phyloP scores from a whole-genome alignment of 2,329 filamentous ascomycete species.

The Colletotrichum sidae region DNA sequence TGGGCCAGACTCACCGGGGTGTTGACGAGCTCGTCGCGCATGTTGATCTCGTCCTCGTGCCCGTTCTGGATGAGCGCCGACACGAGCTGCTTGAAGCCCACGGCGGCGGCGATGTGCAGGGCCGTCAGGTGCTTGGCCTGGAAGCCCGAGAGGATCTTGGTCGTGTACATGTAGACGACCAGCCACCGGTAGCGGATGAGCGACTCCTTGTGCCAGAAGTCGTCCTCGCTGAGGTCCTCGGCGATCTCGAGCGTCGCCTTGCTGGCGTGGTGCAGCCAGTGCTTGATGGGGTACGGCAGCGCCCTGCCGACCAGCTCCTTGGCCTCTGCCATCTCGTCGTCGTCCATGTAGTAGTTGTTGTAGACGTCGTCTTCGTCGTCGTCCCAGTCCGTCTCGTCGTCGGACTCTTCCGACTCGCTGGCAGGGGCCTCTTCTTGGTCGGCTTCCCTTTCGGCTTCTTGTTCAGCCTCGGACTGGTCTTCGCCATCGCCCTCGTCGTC shows the following conservation, averaged over 20 bases:
- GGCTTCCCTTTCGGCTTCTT: no score
- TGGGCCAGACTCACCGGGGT: constrained; percentile 46
- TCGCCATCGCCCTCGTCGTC: constrained; percentile 20
- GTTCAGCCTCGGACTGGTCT: constrained; percentile 12
- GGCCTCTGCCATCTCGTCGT: constrained; percentile 44
- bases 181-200: constrained; percentile 52
- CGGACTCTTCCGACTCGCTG: constrained; percentile 27
- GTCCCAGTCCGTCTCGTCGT: constrained; percentile 22
- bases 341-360: constrained; percentile 38
- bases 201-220: constrained; percentile 53
- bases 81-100: constrained; percentile 54
- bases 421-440: neutral
- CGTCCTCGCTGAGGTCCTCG: constrained; percentile 52
- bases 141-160: constrained; percentile 45
- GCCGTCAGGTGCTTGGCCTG: constrained; percentile 46
- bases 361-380: constrained; percentile 36
- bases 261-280: constrained; percentile 55
- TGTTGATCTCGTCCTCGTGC: constrained; percentile 48
- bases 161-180: constrained; percentile 47
- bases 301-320: constrained; percentile 42
- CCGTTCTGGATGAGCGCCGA: constrained; percentile 51
- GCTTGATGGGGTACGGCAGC: constrained; percentile 52
- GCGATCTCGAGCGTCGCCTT: constrained; percentile 56
- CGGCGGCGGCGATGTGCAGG: constrained; percentile 51
- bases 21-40: constrained; percentile 45